These are phyloP conservation scores for Saxophila tyrrhenica DNA, from an alignment of 495 filamentous ascomycete species.

Conservation along the genomic window DNA sequence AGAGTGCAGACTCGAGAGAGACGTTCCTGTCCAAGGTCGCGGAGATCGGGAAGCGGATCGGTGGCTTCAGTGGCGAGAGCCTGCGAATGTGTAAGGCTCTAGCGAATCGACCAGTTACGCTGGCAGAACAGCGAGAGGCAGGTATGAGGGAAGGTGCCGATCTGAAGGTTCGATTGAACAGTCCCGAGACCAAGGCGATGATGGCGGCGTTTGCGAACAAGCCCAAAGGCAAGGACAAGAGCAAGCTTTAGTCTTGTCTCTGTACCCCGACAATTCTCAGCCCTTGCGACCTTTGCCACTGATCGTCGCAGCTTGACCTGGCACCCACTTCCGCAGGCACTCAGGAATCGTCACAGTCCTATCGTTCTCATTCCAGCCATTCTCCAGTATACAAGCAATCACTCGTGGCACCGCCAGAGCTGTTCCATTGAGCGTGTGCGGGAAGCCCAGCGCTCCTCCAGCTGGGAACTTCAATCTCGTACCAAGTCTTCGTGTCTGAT, in stretches of 20 bases:
- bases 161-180: not conserved
- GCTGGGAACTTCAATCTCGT: constrained; percentile 50
- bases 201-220: not conserved
- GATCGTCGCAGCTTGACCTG: constrained; percentile 7
- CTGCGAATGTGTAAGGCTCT: not conserved
- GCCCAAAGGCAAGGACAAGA: not conserved
- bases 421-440: constrained; percentile 88
- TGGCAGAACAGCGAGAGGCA: not conserved
- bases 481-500: constrained; percentile 72
- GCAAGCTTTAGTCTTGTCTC: not conserved
- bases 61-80: not conserved
- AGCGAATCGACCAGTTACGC: not conserved
- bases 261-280: not conserved
- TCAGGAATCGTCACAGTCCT: constrained; percentile 61
- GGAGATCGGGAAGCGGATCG: not conserved
- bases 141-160: not conserved
- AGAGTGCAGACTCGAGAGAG: not conserved
- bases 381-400: constrained; percentile 83
- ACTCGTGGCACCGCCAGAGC: constrained; percentile 85
- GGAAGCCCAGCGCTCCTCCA: constrained; percentile 26
- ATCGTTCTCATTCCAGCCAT: constrained; percentile 66
- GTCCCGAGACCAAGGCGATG: not conserved
- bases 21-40: not conserved
- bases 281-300: not conserved
- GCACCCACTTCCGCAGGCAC: constrained; percentile 68